Conservation (phyloP, 257 asterid species). For the Solanum tarapatanum region DNA sequence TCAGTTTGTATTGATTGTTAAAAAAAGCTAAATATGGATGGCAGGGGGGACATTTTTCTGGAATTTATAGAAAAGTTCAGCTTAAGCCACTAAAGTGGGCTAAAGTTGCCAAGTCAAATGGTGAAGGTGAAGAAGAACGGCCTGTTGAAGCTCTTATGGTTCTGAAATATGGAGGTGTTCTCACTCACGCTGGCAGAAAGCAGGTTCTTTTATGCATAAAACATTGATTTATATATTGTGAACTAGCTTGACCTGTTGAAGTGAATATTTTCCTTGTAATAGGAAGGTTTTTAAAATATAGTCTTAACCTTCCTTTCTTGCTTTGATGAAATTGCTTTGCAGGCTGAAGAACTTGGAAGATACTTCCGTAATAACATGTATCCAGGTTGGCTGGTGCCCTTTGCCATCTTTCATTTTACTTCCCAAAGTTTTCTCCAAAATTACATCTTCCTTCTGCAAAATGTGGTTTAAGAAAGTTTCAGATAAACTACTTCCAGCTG, state of each 20-base stretch:
- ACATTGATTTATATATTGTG: not conserved
- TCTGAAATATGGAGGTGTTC: constrained; percentile 98
- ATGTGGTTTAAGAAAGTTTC: not conserved
- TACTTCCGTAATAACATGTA: constrained; percentile 89
- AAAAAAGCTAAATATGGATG: constrained; percentile 6
- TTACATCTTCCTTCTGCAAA: not conserved
- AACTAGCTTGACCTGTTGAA: not conserved
- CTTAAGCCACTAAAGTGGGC: constrained; percentile 90
- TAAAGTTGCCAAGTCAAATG: constrained; percentile 57
- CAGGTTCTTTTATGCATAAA: constrained; percentile 38
- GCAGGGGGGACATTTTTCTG: constrained; percentile 99
- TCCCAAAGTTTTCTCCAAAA: not conserved
- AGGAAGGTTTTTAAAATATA: not conserved
- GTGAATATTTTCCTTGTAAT: not conserved
- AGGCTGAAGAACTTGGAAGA: constrained; percentile 98
- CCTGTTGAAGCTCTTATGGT: constrained; percentile 96
- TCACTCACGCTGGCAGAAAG: constrained; percentile 96
- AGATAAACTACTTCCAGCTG: not conserved
- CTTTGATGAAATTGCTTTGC: constrained; percentile 19
- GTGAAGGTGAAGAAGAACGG: constrained; percentile 88
- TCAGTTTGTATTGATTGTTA: not conserved
- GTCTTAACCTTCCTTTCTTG: not conserved
- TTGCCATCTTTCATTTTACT: not conserved
- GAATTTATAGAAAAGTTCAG: constrained; percentile 93
- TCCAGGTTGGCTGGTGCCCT: constrained; percentile 54